Evolutionary conservation across 306 rosid genomes (phyloP).

Genomic region (Quercus berberidifolia): DNA sequence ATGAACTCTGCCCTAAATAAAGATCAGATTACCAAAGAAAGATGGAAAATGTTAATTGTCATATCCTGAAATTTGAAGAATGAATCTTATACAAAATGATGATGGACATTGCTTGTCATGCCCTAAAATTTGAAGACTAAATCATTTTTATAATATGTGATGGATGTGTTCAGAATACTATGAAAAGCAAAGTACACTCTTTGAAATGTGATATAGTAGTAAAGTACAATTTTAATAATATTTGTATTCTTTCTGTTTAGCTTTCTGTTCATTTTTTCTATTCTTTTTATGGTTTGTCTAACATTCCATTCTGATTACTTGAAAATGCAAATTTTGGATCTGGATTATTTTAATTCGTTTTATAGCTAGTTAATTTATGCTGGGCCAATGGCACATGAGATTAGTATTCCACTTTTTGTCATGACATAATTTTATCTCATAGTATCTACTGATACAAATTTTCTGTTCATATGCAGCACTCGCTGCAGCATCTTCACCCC

Average conservation of each 20-base stretch:
- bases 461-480: slow-evolving; percentile 58
- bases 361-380: not conserved
- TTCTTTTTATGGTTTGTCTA: not conserved
- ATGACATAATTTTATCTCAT: not conserved
- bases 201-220: not conserved
- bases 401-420: slow-evolving; percentile 1
- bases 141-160: not conserved
- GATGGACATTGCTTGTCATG: not conserved
- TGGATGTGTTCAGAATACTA: not conserved
- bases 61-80: not conserved
- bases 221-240: not conserved
- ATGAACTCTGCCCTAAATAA: not conserved
- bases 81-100: not conserved
- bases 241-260: not conserved
- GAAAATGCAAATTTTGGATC: not conserved
- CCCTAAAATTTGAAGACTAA: not conserved
- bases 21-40: not conserved
- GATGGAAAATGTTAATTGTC: not conserved
- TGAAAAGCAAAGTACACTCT: not conserved
- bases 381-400: not conserved
- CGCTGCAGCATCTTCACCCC: slow-evolving; percentile 96
- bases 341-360: not conserved
- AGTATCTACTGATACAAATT: slow-evolving; percentile 1
- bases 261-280: not conserved
- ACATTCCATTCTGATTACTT: not conserved